A percentile compares a stretch with the other conserved stretches of the same genome.
These are phyloP conservation scores for Amniculicola lignicola DNA, from an alignment of 495 filamentous ascomycete genomes.

Conservation along the genomic window DNA sequence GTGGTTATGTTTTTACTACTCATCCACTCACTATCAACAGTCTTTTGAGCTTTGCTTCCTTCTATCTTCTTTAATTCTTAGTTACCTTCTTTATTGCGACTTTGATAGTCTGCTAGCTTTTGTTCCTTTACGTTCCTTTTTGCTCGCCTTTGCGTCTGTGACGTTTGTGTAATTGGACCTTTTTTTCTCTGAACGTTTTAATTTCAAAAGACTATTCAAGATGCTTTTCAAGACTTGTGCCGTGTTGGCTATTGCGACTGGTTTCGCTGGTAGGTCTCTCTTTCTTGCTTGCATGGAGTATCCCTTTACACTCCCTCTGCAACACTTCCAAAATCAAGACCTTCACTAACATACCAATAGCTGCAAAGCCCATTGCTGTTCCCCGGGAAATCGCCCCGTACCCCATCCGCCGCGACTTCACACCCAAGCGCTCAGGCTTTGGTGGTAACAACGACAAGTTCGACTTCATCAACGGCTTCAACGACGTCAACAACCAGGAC, in stretches of 20 bases:
- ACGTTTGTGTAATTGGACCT: constrained; percentile 24
- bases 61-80: constrained; percentile 13
- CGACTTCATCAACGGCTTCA: constrained; percentile 23
- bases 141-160: constrained; percentile 33
- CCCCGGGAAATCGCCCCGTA: constrained; percentile 13
- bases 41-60: constrained; percentile 12
- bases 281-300: background rate
- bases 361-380: constrained; percentile 16
- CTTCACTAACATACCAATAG: constrained; percentile 3
- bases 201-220: constrained; percentile 6
- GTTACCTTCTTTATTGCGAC: constrained; percentile 26
- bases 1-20: constrained; percentile 12
- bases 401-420: too few species aligned
- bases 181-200: too few species aligned
- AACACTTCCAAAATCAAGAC: too few species aligned
- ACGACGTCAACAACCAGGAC: constrained; percentile 19
- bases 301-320: too few species aligned
- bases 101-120: constrained; percentile 31
- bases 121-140: constrained; percentile 13
- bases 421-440: constrained; percentile 1
- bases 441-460: constrained; percentile 19
- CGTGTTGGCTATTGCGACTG: constrained; percentile 30
- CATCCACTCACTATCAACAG: constrained; percentile 12
- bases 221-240: constrained; percentile 28
- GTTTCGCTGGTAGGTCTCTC: constrained; percentile 22